Percentiles rank a stretch among this genome's conserved stretches.
These are phyloP conservation scores for Prunus mongolica DNA, from an alignment of 306 rosid genomes.

Conservation along the genomic window DNA sequence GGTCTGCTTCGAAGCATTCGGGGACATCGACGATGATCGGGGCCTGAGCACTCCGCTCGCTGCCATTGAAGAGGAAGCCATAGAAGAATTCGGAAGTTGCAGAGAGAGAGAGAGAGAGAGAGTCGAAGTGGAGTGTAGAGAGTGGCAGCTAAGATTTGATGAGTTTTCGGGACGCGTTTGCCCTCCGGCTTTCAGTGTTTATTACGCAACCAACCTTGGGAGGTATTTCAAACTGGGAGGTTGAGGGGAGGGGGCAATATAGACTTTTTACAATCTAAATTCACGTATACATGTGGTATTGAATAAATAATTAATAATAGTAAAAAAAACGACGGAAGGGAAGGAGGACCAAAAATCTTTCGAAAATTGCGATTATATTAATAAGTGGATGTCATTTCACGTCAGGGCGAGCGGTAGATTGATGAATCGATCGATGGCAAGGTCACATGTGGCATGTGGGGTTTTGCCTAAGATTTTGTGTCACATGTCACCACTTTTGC, in stretches of 20 bases:
- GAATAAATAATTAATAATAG: neutral
- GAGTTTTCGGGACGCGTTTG: neutral
- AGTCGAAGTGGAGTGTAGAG: neutral
- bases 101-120: neutral
- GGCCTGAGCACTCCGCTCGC: slow-evolving; percentile 17
- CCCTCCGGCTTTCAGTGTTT: neutral
- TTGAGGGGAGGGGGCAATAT: neutral
- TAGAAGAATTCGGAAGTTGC: neutral
- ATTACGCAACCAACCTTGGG: slow-evolving; percentile 12
- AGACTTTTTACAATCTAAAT: neutral
- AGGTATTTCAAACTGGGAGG: neutral
- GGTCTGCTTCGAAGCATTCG: neutral
- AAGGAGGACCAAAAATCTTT: slow-evolving; percentile 3
- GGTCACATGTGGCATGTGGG: slow-evolving; percentile 10
- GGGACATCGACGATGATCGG: neutral
- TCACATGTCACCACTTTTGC: neutral
- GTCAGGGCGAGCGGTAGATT: neutral
- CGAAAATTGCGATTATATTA: neutral
- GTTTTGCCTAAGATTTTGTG: neutral
- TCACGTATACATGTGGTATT: neutral
- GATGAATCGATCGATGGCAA: neutral
- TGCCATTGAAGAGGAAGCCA: slow-evolving; percentile 30
- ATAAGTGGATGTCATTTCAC: slow-evolving; percentile 22
- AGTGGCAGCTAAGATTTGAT: slow-evolving; percentile 7
- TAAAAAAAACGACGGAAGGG: neutral